Base-by-base conservation (phyloP, 306 rosid genomes). In the Myrica gale region DNA sequence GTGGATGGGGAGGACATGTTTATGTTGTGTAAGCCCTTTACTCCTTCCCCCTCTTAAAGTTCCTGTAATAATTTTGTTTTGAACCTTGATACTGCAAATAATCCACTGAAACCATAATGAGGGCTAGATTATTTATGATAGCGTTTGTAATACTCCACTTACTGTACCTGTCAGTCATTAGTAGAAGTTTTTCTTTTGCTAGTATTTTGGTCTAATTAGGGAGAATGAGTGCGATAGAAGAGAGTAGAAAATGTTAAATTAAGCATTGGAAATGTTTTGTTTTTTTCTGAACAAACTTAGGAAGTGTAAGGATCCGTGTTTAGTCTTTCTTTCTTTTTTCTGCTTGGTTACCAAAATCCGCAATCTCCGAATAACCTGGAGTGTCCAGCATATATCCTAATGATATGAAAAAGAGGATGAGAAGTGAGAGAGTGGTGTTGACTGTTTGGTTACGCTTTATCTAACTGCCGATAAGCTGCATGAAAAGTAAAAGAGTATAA, bases 1-100 rank as follows among this genome's bases (percentile, higher is more conserved):
- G 99, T 86, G 99, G 99, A 75, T 96, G 99, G 99, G 98, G 98
- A 76, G 99, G 99, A 52, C 99, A 96, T 66, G 91, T 96, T 84
- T 96, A 82, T 67, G 86, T 96, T 80, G 97, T 96, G 99, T 92
- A 92, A 96, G 98, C 73, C 78, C 23, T 63, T 60, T 60, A 60
- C 42, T 11, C 7, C 66, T 60, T 58, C 42, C 48, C 50, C n/a
- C 42, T 13, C n/a, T 42, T 16, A 42, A 17, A 13, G 9, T 66
- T 3, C 2, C 4, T 15, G 42, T n/a, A 57, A 57, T 20, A 57
- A 9, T 56, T 56, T 56, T 7, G 1, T n/a, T 17, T 19, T 41
- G 13, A 66, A 42, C 50, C 6, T 12, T 39, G 20, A 42, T 42
- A n/a, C 45, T 8, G 1, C 48, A 17, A 65, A 42, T n/a, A 41